These are phyloP conservation scores for Backusella psychrophila DNA, from an alignment of 192 early-diverging fungal genomes.

Conservation along the genomic window DNA sequence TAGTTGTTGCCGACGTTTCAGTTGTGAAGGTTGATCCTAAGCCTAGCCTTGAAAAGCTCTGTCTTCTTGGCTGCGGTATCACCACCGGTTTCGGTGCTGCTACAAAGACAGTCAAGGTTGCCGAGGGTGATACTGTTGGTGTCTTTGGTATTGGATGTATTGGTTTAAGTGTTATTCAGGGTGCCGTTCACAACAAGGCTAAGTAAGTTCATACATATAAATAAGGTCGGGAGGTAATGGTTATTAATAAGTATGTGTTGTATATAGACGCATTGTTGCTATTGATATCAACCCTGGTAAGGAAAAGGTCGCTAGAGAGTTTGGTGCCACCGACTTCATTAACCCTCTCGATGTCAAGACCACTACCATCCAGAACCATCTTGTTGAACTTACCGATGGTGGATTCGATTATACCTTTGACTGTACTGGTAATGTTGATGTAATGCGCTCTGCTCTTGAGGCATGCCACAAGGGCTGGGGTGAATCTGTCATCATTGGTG, in stretches of 20 bases:
- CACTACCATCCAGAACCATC: slow-evolving; percentile 74
- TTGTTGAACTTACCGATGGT: slow-evolving; percentile 91
- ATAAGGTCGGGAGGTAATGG: background rate
- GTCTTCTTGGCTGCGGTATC: slow-evolving; percentile 93
- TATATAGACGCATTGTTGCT: slow-evolving; percentile 77
- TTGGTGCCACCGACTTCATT: slow-evolving; percentile 88
- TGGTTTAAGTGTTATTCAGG: slow-evolving; percentile 88
- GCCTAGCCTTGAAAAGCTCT: slow-evolving; percentile 83
- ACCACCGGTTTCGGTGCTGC: slow-evolving; percentile 97
- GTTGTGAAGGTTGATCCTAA: slow-evolving; percentile 81
- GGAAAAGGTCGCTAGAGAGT: slow-evolving; percentile 72
- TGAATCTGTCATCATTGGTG: slow-evolving; percentile 85
- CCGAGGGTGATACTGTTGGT: slow-evolving; percentile 67
- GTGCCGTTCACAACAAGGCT: slow-evolving; percentile 53
- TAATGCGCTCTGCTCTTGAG: slow-evolving; percentile 96
- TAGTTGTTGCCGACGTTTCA: slow-evolving; percentile 86
- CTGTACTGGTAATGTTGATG: slow-evolving; percentile 87
- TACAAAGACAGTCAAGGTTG: slow-evolving; percentile 89
- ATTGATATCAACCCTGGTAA: slow-evolving; percentile 89
- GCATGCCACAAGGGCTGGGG: slow-evolving; percentile 94
- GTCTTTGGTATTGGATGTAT: slow-evolving; percentile 97
- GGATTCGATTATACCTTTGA: slow-evolving; percentile 97
- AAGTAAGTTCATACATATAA: slow-evolving; percentile 18
- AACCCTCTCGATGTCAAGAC: slow-evolving; percentile 82
- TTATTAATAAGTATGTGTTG: background rate